Conservation (phyloP, 371 early-diverging fungal species). For the Actinomucor elegans region DNA sequence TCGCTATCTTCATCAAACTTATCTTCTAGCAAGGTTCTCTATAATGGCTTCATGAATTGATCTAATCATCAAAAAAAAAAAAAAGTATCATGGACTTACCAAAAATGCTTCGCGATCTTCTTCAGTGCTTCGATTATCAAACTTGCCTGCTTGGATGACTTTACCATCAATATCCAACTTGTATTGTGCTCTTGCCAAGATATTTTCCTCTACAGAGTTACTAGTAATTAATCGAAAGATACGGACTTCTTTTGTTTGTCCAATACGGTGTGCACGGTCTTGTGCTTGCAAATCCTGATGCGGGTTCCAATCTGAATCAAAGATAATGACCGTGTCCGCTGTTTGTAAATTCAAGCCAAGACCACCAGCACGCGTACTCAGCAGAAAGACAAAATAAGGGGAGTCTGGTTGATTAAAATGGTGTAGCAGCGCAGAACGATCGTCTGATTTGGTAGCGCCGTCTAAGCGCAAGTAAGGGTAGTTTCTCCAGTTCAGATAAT, state of each 20-base stretch:
- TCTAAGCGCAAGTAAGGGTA: slow-evolving; percentile 91
- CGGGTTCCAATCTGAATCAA: slow-evolving; percentile 99
- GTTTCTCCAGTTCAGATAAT: slow-evolving; percentile 80
- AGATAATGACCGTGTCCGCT: slow-evolving; percentile 99
- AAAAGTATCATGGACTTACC: too few relatives aligned
- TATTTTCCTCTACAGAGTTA: slow-evolving; percentile 96
- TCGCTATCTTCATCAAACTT: slow-evolving; percentile 58
- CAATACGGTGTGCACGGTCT: slow-evolving; percentile 99
- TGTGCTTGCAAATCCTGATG: slow-evolving; percentile 99
- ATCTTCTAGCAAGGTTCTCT: slow-evolving; percentile 65
- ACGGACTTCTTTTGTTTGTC: slow-evolving; percentile 98
- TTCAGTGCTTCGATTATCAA: slow-evolving; percentile 93
- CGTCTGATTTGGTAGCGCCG: slow-evolving; percentile 93
- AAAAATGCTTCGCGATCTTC: slow-evolving; percentile 91
- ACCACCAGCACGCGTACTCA: slow-evolving; percentile 99
- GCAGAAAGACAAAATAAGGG: slow-evolving; percentile 89
- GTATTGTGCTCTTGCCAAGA: slow-evolving; percentile 91
- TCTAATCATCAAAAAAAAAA: too few relatives aligned
- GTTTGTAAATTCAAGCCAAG: slow-evolving; percentile 98
- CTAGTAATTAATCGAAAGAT: slow-evolving; percentile 95
- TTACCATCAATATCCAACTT: slow-evolving; percentile 97
- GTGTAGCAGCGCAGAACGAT: slow-evolving; percentile 81
- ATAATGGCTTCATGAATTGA: too few relatives aligned
- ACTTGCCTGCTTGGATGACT: slow-evolving; percentile 98
- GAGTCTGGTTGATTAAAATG: slow-evolving; percentile 83